phyloP scores from a whole-genome alignment of 1,284 basidiomycete genomes.

The Cutaneotrichosporon curvatum region DNA sequence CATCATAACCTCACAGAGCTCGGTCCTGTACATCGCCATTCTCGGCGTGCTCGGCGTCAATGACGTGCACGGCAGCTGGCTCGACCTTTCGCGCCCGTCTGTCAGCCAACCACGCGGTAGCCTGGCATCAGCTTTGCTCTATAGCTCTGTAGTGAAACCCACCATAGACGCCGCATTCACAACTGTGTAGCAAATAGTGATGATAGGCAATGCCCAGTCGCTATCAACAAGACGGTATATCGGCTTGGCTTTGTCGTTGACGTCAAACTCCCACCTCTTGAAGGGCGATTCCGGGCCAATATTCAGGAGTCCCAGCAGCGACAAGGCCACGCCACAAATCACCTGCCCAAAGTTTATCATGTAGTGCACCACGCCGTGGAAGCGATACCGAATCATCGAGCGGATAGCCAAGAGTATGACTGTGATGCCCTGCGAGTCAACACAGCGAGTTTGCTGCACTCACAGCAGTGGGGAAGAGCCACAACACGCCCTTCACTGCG shows the following conservation, averaged over 20 bases:
- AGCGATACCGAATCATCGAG: slow-evolving; percentile 23
- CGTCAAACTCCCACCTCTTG: not conserved
- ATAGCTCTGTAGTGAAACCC: not conserved
- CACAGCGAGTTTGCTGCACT: not conserved
- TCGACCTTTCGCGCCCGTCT: too few relatives aligned
- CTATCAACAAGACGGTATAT: not conserved
- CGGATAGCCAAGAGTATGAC: slow-evolving; percentile 22
- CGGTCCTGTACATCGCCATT: too few relatives aligned
- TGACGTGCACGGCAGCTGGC: too few relatives aligned
- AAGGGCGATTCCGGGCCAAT: not conserved
- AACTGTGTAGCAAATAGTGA: not conserved
- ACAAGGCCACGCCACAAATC: slow-evolving; percentile 12
- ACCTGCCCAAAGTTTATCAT: slow-evolving; percentile 17
- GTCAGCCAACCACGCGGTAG: too few relatives aligned
- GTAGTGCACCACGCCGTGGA: slow-evolving; percentile 5
- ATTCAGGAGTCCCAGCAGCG: slow-evolving; percentile 20
- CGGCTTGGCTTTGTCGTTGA: not conserved
- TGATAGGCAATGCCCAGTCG: not conserved
- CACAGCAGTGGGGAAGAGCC: slow-evolving; percentile 1
- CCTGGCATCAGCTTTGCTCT: too few relatives aligned
- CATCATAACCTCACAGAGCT: too few relatives aligned
- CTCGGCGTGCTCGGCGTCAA: too few relatives aligned
- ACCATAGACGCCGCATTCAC: not conserved
- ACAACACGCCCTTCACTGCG: not conserved
- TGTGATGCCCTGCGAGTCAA: slow-evolving; percentile 10